Percentiles rank a stretch among this genome's conserved stretches.
Conservation (phyloP, 2,329 filamentous ascomycete genomes). For the Thielaviopsis ethacetica region DNA sequence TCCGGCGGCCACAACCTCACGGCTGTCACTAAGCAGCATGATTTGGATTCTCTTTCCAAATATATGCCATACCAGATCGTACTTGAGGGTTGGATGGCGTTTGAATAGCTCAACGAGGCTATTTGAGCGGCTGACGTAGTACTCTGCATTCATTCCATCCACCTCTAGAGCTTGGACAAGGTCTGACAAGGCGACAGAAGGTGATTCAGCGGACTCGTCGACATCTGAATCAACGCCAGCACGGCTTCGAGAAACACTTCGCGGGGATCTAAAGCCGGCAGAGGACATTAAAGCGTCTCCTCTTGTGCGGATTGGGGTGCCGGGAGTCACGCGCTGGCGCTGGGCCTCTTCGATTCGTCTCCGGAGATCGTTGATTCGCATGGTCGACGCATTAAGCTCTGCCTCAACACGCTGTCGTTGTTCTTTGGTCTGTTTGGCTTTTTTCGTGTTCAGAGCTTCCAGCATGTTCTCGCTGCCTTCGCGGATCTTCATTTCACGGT, state of each 20-base stretch:
- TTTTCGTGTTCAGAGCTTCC: slow-evolving; percentile 86
- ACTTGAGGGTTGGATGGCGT: slow-evolving; percentile 80
- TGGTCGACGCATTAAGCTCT: slow-evolving; percentile 78
- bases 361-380: slow-evolving; percentile 45
- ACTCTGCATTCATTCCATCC: slow-evolving; percentile 77
- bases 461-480: slow-evolving; percentile 95
- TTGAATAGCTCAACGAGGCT: slow-evolving; percentile 93
- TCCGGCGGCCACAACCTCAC: slow-evolving; percentile 87
- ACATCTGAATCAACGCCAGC: slow-evolving; percentile 43
- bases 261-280: slow-evolving; percentile 38
- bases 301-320: slow-evolving; percentile 36
- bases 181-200: slow-evolving; percentile 80
- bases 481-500: slow-evolving; percentile 95
- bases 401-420: slow-evolving; percentile 66
- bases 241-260: slow-evolving; percentile 36
- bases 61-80: slow-evolving; percentile 88
- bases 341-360: slow-evolving; percentile 45
- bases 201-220: slow-evolving; percentile 64
- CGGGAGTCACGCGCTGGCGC: slow-evolving; percentile 28
- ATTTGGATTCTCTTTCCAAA: slow-evolving; percentile 89
- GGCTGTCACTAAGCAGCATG: slow-evolving; percentile 88
- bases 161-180: slow-evolving; percentile 78
- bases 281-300: slow-evolving; percentile 30
- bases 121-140: slow-evolving; percentile 88
- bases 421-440: slow-evolving; percentile 86